Percentiles rank a stretch among this genome's conserved stretches.
Conservation (phyloP, 1,139 yeast species). For the Pneumocystis murina region DNA sequence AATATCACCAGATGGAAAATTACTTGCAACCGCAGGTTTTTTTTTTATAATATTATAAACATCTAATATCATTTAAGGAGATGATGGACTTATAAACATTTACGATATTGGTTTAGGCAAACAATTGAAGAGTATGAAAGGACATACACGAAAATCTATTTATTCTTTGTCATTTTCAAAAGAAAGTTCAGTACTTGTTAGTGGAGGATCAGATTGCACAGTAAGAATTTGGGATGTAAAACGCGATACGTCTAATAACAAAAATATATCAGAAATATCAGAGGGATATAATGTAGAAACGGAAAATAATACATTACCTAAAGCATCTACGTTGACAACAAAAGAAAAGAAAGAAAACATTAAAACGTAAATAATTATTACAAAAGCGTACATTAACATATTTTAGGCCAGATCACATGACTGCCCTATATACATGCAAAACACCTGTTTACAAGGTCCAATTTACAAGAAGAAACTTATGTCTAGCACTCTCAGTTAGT, state of each 20-base stretch:
- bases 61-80: conserved; percentile 33
- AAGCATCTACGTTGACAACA: conserved; percentile 51
- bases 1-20: conserved; percentile 90
- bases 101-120: conserved; percentile 95
- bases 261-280: conserved; percentile 91
- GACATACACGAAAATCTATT: conserved; percentile 76
- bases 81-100: conserved; percentile 71
- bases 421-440: conserved; percentile 83
- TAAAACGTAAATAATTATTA: conserved; percentile 14
- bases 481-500: conserved; percentile 62
- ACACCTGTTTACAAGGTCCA: conserved; percentile 90
- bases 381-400: conserved; percentile 18
- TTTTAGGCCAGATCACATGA: conserved; percentile 67
- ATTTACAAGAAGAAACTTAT: conserved; percentile 78
- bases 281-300: conserved; percentile 59
- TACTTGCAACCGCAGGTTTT: conserved; percentile 66
- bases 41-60: neutral
- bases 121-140: conserved; percentile 49
- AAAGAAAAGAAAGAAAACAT: conserved; percentile 9
- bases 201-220: conserved; percentile 91
- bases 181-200: conserved; percentile 86
- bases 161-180: conserved; percentile 76
- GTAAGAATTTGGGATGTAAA: conserved; percentile 98
- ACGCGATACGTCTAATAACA: conserved; percentile 85
- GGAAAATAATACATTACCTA: conserved; percentile 35